Evolutionary conservation across 139 green algal genomes (phyloP).

Genomic region (Picochlorum sp.): DNA sequence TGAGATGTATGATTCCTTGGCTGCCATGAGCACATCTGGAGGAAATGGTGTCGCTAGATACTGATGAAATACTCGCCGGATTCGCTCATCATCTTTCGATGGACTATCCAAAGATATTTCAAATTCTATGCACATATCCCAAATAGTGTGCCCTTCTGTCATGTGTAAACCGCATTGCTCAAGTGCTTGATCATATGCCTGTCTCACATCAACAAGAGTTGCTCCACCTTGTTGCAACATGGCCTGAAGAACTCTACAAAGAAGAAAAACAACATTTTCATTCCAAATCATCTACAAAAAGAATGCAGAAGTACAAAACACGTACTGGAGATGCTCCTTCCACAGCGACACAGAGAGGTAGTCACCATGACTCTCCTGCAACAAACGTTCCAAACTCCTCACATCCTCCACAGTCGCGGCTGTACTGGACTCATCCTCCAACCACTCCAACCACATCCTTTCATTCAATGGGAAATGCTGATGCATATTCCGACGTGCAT

Average conservation of each 20-base stretch:
- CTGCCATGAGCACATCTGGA: slow-evolving; percentile 11
- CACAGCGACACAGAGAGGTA: slow-evolving; percentile 71
- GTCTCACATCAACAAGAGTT: slow-evolving; percentile 31
- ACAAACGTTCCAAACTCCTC: slow-evolving; percentile 33
- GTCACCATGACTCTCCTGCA: slow-evolving; percentile 46
- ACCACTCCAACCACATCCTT: slow-evolving; percentile 70
- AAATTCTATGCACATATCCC: slow-evolving; percentile 42
- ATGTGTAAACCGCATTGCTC: slow-evolving; percentile 57
- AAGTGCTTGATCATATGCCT: slow-evolving; percentile 48
- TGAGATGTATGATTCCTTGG: slow-evolving; percentile 44
- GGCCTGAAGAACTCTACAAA: too few relatives aligned
- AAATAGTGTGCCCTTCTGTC: slow-evolving; percentile 36
- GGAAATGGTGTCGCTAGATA: slow-evolving; percentile 54
- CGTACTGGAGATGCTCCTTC: slow-evolving; percentile 49
- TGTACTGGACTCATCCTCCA: slow-evolving; percentile 59
- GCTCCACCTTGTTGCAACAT: not conserved
- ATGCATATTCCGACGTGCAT: slow-evolving; percentile 53
- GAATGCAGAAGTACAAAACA: not conserved
- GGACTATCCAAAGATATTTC: slow-evolving; percentile 1
- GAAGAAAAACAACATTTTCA: not conserved
- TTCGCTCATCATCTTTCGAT: slow-evolving; percentile 37
- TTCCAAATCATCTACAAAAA: not conserved
- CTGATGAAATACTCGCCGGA: slow-evolving; percentile 51
- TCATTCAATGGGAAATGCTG: slow-evolving; percentile 64
- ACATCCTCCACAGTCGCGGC: slow-evolving; percentile 25